Conservation (phyloP, 2,329 filamentous ascomycete genomes). For the Chrysoporthe puriensis region DNA sequence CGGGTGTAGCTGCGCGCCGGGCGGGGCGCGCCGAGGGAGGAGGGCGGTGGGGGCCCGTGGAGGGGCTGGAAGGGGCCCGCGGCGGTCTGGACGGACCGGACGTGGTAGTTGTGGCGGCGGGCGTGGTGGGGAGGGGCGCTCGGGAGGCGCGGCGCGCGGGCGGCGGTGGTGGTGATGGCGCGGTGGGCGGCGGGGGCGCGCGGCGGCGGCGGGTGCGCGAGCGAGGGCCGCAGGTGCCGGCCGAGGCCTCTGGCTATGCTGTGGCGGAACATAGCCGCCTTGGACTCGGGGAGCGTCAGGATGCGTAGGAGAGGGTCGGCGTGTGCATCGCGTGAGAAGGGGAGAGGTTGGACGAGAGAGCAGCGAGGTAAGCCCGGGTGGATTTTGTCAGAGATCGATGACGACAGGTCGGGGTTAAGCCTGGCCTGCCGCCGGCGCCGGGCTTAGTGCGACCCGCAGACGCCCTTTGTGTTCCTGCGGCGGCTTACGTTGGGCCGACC, state of each 20-base stretch:
- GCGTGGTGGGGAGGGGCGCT: neutral
- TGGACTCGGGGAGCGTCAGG: neutral
- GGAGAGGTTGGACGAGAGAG: neutral
- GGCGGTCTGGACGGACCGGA: constrained; percentile 34
- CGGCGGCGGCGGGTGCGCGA: neutral
- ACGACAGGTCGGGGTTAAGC: neutral
- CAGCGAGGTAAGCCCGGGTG: neutral
- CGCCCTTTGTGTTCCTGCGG: neutral
- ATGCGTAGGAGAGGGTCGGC: neutral
- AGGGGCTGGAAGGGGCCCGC: constrained; percentile 63
- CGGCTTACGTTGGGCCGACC: no score
- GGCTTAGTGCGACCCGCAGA: no score
- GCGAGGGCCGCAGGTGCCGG: constrained; percentile 17
- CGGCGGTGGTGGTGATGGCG: neutral
- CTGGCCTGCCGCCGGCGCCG: neutral
- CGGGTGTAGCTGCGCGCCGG: constrained; percentile 72
- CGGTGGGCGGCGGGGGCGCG: neutral
- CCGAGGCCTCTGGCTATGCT: constrained; percentile 25
- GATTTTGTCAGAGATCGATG: neutral
- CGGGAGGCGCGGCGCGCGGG: constrained; percentile 13
- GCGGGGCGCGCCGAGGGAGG: constrained; percentile 73
- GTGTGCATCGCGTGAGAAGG: no score
- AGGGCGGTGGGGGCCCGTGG: constrained; percentile 69
- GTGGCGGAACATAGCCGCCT: constrained; percentile 29
- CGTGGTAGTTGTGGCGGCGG: constrained; percentile 17